These are phyloP conservation scores for Backusella liffmaniae DNA, from an alignment of 192 early-diverging fungal genomes.

Conservation along the genomic window DNA sequence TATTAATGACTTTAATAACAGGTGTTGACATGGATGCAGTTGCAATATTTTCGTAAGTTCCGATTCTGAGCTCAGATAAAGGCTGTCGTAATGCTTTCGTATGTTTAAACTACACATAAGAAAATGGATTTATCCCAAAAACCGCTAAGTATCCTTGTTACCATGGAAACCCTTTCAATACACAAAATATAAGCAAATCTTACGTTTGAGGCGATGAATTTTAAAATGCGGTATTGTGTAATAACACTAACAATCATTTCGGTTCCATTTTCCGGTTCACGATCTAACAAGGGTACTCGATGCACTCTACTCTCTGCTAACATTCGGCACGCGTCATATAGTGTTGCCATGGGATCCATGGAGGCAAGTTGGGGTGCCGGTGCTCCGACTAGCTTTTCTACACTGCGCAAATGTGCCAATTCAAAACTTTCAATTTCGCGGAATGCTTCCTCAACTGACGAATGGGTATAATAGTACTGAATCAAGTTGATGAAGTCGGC, in stretches of 20 bases:
- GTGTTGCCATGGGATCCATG: slow-evolving; percentile 81
- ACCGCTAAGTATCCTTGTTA: slow-evolving; percentile 60
- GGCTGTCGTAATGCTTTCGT: slow-evolving; percentile 33
- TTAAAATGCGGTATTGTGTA: slow-evolving; percentile 50
- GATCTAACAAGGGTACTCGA: slow-evolving; percentile 87
- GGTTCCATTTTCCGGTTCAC: slow-evolving; percentile 64
- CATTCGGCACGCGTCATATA: slow-evolving; percentile 83
- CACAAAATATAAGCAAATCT: slow-evolving; percentile 21
- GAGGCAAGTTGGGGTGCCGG: slow-evolving; percentile 67
- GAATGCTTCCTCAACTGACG: slow-evolving; percentile 77
- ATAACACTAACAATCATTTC: slow-evolving; percentile 94
- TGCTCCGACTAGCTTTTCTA: slow-evolving; percentile 58
- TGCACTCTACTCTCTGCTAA: slow-evolving; percentile 83
- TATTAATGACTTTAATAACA: slow-evolving; percentile 86
- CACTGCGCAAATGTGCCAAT: slow-evolving; percentile 63
- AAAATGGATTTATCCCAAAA: slow-evolving; percentile 2
- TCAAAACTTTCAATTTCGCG: slow-evolving; percentile 84
- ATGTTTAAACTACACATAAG: slow-evolving; percentile 25
- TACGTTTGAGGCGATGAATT: slow-evolving; percentile 39
- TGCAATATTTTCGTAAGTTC: slow-evolving; percentile 81
- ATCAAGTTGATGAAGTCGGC: slow-evolving; percentile 95
- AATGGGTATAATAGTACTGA: slow-evolving; percentile 85
- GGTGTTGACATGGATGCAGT: slow-evolving; percentile 78
- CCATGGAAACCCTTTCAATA: slow-evolving; percentile 55
- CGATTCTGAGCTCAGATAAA: slow-evolving; percentile 59